Base-by-base conservation (phyloP, 306 rosid genomes). In the Nissolia schottii region DNA sequence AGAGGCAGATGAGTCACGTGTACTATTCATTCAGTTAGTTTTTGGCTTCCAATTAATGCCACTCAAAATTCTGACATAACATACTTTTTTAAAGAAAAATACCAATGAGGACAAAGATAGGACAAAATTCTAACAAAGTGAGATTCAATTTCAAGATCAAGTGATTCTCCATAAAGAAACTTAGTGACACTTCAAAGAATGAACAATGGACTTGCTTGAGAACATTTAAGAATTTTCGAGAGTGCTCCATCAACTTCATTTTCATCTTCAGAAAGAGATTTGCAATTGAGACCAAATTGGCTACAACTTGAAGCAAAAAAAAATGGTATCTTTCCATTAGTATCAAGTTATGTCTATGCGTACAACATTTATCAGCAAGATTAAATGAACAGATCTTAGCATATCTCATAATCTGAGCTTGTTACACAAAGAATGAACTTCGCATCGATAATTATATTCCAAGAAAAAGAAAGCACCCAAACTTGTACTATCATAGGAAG, bases 311-410 rank as follows among this genome's bases (percentile, higher is more conserved):
- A 91, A 45, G 87, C 78, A 38, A 95, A 95, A 75, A 95, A 75
- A 86, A 95, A 83, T 91, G 97, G 67, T 91, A 95, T 83, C 96
- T 89, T 70, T 95, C 97, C 93, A 95, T 91, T 79, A 91, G 48
- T 64, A 91, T 84, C 37, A 95, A 77, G 73, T 95, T 95, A 6
- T 88, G 85, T 64, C 79, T 89, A 95, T 18, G 96, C 96, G 96
- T 95, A 74, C 79, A 83, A 74, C 62, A 81, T 64, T 20, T 55
- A 34, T 12, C 43, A 57, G 59, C 58, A 61, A 66, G 34, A 54
- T 51, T 24, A 41, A 50, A 69, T 55, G 31, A 58, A 38, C 50
- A 60, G 5, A 50, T 46, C 20, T 59, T 31, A 67, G 71, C 27
- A 27, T 24, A 29, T 53, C 23, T 25, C 20, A 54, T 51, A 69